Base-by-base conservation (phyloP, 345 rosid genomes). In the Eucalyptus regnans region DNA sequence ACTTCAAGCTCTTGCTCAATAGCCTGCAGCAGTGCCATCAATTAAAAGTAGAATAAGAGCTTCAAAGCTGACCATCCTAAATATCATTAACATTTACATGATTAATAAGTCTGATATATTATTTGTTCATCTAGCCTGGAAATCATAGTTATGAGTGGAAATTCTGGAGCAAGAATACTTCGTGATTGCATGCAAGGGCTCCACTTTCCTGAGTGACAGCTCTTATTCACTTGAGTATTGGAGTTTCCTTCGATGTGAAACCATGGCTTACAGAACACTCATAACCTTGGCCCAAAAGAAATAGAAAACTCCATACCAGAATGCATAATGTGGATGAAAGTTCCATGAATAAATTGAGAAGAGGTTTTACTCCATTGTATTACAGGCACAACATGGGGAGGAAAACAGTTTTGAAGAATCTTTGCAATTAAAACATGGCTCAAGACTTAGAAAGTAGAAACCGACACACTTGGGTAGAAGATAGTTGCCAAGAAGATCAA, bases 1-100 rank as follows among this genome's bases (percentile, higher is more conserved):
- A 93, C 93, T 89, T 94, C 95, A 86, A 94, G 92, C 90, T 94
- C 96, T 68, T 87, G 94, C 87, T 93, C 93, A 90, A 93, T 88
- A 25, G 89, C 89, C 93, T 93, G 94, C 93, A 94, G 86, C 91
- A 91, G 80, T 18, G 90, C 68, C 90, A 92, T 89, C 89, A 86
- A 50, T 41, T 88, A 14, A 23, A 89, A 60, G 46, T 51, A 86
- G 37, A 83, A 41, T 76, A 76, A 76, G 29, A 64, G 46, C 54
- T 79, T 89, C 43, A 86, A 29, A 37, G 87, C 50, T 43, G 37
- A 89, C 37, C 29, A 10, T 13, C 22, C 81, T n/a, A 31, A 46
- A 20, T 41, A 23, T 48, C 51, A 49, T 58, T 33, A 31, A 43
- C 50, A 64, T 62, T 68, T 29, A 71, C 17, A 68, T 87, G 86